Conservation (phyloP, 148 eudicot species). For the Bassia scoparia region DNA sequence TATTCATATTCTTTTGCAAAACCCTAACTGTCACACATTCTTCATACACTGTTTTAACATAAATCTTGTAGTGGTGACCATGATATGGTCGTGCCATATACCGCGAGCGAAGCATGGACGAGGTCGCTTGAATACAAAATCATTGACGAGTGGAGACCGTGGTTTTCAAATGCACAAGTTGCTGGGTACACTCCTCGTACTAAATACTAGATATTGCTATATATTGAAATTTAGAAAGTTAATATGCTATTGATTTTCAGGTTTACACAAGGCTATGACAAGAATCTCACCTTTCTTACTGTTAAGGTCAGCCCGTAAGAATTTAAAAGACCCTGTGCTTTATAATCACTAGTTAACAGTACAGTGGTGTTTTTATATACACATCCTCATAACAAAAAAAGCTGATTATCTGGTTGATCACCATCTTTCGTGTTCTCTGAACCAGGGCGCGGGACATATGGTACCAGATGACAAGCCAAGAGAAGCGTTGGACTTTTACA, state of each 20-base stretch:
- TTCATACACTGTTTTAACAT: not conserved
- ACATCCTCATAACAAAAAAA: no score
- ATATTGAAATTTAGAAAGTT: not conserved
- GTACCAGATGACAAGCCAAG: constrained; percentile 28
- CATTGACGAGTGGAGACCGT: constrained; percentile 33
- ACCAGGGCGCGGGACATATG: constrained; percentile 23
- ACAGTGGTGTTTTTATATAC: no score
- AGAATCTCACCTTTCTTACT: constrained; percentile 36
- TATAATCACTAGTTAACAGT: not conserved
- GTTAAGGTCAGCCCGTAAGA: constrained; percentile 26
- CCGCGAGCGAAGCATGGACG: constrained; percentile 34
- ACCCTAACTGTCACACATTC: not conserved
- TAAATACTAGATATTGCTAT: not conserved
- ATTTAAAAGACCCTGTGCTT: not conserved
- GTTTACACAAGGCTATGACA: constrained; percentile 31
- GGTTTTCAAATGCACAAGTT: constrained; percentile 28
- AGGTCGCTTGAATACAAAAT: constrained; percentile 30
- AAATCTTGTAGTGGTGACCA: constrained; percentile 31
- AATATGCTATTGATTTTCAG: constrained; percentile 16
- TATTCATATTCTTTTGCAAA: not conserved
- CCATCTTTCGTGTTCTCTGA: not conserved
- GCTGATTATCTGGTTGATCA: no score
- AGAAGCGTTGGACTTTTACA: constrained; percentile 25
- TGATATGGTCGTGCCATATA: constrained; percentile 38
- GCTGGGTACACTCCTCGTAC: constrained; percentile 24